Conservation (phyloP, 2,329 filamentous ascomycete genomes). For the Exophiala alcalophila region DNA sequence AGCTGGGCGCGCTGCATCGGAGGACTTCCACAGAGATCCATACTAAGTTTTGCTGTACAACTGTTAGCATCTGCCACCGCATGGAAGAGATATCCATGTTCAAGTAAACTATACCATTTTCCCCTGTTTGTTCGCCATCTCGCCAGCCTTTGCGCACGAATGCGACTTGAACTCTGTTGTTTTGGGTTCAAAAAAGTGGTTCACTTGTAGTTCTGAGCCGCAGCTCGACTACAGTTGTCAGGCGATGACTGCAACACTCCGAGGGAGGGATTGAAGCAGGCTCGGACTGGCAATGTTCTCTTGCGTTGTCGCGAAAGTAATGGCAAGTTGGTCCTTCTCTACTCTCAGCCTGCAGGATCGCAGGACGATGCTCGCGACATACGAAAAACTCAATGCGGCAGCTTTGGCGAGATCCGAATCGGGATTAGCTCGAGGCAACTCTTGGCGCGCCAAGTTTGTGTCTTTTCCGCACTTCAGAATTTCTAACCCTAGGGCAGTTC, state of each 20-base stretch:
- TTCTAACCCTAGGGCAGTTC: conserved; percentile 1
- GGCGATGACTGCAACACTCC: conserved; percentile 27
- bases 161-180: conserved; percentile 37
- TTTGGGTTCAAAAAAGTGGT: conserved; percentile 22
- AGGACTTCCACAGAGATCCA: too few relatives aligned
- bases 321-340: too few relatives aligned
- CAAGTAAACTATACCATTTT: conserved; percentile 86
- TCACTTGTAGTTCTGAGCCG: conserved; percentile 24
- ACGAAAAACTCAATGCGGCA: conserved; percentile 8
- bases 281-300: conserved; percentile 23
- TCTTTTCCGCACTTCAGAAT: conserved; percentile 6
- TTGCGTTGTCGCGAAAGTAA: conserved; percentile 2
- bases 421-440: conserved; percentile 2
- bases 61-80: conserved; percentile 34
- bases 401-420: not conserved
- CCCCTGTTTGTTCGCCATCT: conserved; percentile 88
- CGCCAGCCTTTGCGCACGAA: conserved; percentile 46
- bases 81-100: not conserved
- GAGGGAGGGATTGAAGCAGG: conserved; percentile 16
- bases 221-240: conserved; percentile 25
- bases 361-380: conserved; percentile 8
- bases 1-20: conserved; percentile 4
- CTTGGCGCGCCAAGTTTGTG: conserved; percentile 15
- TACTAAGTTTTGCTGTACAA: conserved; percentile 62
- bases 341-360: conserved; percentile 4